Evolutionary conservation across 192 early-diverging fungal species (phyloP), one percentile per base, ranked within the genome.

Genomic region (Linnemannia hyalina): DNA sequence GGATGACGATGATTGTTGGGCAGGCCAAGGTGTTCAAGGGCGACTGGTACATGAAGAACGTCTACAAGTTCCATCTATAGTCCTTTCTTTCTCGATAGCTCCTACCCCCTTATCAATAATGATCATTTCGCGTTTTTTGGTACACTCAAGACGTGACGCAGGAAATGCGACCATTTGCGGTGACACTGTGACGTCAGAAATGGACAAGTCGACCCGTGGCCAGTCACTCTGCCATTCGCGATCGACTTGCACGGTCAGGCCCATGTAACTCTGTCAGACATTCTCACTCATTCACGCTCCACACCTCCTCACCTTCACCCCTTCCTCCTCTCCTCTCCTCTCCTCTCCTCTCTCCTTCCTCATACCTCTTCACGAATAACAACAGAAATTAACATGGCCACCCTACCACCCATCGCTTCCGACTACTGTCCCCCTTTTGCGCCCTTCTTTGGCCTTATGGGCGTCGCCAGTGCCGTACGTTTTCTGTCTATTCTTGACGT

Each of bases 361-460:
- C 29, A 32, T 15, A 8, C 9, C 26, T 32, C 29, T 32, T 65
- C 11, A 32, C 29, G 26, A 65, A 65, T 29, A 32, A 15, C 9
- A 65, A 65, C 2, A 65, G 32, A 23, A 65, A 32, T 11, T 16
- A 65, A 23, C 57, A 86, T 86, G 84, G 78, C 84, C 11, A 70
- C 84, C 18, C 46, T 88, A 68, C 80, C 86, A 13, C 77, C 81
- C 29, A 88, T 82, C 23, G 69, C 73, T 49, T 73, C 77, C n/a
- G 81, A 83, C 22, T 80, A 70, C 35, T 89, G 98, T 90, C 98
- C 98, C 55, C 92, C 93, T 70, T 99, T 95, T 88, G 94, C 97
- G 73, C 95, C 97, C 63, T 98, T 99, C 93, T 98, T 99, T 89
- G 97, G 97, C 55, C 94, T 96, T 69, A 95, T 96, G 69, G 98